A percentile compares a stretch with the other conserved stretches of the same genome.
phyloP scores from a whole-genome alignment of 768 basidiomycete species.

The Tulasnella sp. region DNA sequence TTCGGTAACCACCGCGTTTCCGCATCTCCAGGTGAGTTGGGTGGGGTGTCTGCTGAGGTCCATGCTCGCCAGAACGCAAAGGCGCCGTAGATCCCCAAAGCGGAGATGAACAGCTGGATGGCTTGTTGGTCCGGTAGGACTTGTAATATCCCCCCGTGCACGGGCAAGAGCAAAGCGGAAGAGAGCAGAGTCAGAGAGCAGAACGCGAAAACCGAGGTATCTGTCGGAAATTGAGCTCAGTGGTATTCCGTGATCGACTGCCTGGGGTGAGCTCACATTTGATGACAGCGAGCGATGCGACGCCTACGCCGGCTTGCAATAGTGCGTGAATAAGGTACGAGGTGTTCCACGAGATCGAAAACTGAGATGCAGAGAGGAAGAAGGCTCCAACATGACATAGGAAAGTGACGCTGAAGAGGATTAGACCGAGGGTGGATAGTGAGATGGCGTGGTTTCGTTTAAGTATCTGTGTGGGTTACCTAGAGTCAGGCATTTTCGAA shows the following conservation, averaged over 20 bases:
- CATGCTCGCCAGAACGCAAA: neutral
- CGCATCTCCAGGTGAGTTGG: neutral
- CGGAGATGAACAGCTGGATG: neutral
- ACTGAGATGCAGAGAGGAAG: neutral
- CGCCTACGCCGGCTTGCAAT: neutral
- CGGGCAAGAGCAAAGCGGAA: neutral
- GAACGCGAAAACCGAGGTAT: neutral
- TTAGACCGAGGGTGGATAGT: neutral
- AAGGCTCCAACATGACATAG: neutral
- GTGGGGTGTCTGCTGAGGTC: neutral
- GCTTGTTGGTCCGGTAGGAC: neutral
- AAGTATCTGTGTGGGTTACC: neutral
- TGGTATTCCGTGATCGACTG: too few relatives aligned
- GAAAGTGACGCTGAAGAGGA: neutral
- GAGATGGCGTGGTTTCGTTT: neutral
- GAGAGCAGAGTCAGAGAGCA: neutral
- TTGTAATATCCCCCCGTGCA: neutral
- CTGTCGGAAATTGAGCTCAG: neutral
- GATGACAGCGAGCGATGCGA: neutral
- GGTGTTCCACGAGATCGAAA: neutral
- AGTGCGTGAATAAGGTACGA: neutral
- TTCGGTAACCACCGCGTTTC: neutral
- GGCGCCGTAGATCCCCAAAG: neutral
- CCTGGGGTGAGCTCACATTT: too few relatives aligned
- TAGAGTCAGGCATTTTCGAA: neutral